Percentiles rank a stretch among this genome's conserved stretches.
Conservation (phyloP, 2,329 filamentous ascomycete genomes). For the Colletotrichum cuscutae region DNA sequence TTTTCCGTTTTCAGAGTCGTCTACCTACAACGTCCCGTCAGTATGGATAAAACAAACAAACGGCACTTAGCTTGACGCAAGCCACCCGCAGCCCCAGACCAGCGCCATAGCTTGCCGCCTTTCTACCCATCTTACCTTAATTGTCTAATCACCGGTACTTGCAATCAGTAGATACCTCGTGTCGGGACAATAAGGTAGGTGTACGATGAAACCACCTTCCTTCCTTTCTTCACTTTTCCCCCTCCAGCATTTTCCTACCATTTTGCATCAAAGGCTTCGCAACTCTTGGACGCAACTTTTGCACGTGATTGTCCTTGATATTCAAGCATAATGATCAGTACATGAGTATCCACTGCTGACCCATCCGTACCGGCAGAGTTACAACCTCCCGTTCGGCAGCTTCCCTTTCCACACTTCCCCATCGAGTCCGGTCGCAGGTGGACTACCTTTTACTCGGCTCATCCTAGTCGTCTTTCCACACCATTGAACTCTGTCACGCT, state of each 20-base stretch:
- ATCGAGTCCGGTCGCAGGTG: not conserved
- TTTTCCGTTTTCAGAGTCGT: not conserved
- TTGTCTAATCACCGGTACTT: too few relatives aligned
- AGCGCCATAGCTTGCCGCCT: not conserved
- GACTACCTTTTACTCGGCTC: not conserved
- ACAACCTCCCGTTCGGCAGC: not conserved
- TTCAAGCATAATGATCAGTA: not conserved
- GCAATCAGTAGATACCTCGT: too few relatives aligned
- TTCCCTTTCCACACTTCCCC: not conserved
- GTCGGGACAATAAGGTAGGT: too few relatives aligned
- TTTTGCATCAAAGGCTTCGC: not conserved
- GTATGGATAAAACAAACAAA: not conserved
- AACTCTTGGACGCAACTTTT: not conserved
- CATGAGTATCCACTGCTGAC: not conserved
- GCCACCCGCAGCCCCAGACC: slow-evolving; percentile 6
- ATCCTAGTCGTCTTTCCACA: not conserved
- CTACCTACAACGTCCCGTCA: not conserved
- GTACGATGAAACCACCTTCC: not conserved
- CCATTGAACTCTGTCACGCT: slow-evolving; percentile 4
- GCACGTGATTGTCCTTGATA: not conserved
- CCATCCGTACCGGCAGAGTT: slow-evolving; percentile 2
- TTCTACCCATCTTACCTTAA: not conserved
- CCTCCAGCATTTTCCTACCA: not conserved
- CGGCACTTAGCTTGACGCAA: not conserved
- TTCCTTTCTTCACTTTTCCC: not conserved